phyloP scores from a whole-genome alignment of 257 asterid genomes.

The Fraxinus pennsylvanica region DNA sequence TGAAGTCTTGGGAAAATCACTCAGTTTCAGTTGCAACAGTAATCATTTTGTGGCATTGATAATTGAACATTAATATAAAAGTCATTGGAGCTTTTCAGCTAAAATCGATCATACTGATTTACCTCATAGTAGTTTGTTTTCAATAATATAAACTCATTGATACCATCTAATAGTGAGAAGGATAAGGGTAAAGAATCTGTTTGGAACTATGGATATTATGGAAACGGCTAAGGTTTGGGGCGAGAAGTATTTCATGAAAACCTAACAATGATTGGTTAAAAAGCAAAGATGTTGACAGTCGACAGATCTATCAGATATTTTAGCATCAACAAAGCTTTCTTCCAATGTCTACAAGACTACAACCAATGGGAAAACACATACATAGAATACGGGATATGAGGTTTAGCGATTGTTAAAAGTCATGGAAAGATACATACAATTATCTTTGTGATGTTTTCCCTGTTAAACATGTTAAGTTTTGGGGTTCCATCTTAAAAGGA shows the following conservation, averaged over 20 bases:
- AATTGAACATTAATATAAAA: background rate
- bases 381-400: background rate
- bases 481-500: no score
- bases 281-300: no score
- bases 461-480: no score
- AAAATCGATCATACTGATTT: background rate
- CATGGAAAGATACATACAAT: background rate
- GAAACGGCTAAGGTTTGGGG: no score
- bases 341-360: conserved; percentile 15
- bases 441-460: background rate
- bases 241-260: no score
- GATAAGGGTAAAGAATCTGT: background rate
- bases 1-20: background rate
- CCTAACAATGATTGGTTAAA: no score
- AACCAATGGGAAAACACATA: background rate
- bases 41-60: background rate
- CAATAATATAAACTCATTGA: background rate
- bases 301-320: conserved; percentile 31
- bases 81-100: background rate
- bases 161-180: background rate
- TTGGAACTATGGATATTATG: no score
- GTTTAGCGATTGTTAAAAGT: background rate
- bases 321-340: conserved; percentile 44
- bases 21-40: background rate
- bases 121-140: background rate